phyloP scores from a whole-genome alignment of 2,329 filamentous ascomycete species.

The Clonostachys sp. region DNA sequence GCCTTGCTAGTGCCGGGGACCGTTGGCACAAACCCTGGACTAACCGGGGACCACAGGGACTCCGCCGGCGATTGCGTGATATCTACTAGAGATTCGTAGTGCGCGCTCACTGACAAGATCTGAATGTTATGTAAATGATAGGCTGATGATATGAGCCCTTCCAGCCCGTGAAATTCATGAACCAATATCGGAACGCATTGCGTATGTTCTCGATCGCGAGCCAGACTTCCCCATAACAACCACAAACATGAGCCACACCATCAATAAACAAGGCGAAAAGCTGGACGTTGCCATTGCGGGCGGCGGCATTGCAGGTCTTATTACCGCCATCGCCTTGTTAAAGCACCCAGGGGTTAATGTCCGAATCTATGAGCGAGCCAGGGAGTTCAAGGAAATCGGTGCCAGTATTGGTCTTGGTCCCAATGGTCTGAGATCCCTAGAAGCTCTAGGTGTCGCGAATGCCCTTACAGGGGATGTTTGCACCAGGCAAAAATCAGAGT shows the following conservation, averaged over 20 bases:
- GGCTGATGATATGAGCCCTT: too few species aligned
- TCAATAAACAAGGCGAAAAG: conserved; percentile 3
- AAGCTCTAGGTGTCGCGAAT: conserved; percentile 41
- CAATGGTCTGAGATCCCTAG: conserved; percentile 46
- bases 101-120: too few species aligned
- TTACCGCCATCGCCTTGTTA: conserved; percentile 37
- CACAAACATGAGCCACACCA: neutral
- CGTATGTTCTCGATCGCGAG: too few species aligned
- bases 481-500: conserved; percentile 30
- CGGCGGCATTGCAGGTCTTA: conserved; percentile 45
- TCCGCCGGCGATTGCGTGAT: too few species aligned
- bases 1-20: too few species aligned
- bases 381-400: conserved; percentile 38
- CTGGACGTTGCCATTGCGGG: conserved; percentile 41
- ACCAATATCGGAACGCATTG: too few species aligned
- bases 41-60: too few species aligned
- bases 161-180: too few species aligned
- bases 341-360: conserved; percentile 33
- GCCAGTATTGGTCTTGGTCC: conserved; percentile 45
- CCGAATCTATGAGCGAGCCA: conserved; percentile 43
- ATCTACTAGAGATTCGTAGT: too few species aligned
- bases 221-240: too few species aligned
- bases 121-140: too few species aligned
- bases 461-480: conserved; percentile 33
- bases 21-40: too few species aligned